Evolutionary conservation across 2,329 filamentous ascomycete species (phyloP), one percentile per base, ranked within the genome.

Genomic region (Dendryphion nanum): DNA sequence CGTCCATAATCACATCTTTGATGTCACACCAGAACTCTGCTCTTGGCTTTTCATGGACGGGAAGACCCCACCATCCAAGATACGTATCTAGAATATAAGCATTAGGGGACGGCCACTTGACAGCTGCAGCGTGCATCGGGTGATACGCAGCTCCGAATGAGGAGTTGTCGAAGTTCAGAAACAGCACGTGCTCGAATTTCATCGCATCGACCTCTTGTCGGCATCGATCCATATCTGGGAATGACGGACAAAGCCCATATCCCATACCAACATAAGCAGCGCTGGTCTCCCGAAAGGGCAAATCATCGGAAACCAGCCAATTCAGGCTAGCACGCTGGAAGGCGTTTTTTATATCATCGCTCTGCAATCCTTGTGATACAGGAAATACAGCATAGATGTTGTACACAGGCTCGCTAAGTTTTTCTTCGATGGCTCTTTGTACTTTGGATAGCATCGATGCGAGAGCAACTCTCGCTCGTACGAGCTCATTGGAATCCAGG

Each of bases 51-150:
- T 56, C 49, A 23, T 48, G 48, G 2, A 55, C 41, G 1, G 57
- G 55, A 16, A 59, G 40, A 10, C 48, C 44, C 48, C 48, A 59
- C 55, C 57, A 57, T 12, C 57, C 55, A 5, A 57, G 53, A 6
- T 43, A 33, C 6, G 45, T 30, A 8, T 48, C 39, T n/a, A 43
- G 32, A 5, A 29, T 29, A 18, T 44, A 41, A 6, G 33, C 42
- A 17, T 44, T 42, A 13, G 45, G 38, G 17, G 19, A 38, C 16
- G 45, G 36, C 10, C 23, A n/a, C 12, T 44, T 30, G 17, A 4
- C 4, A 28, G 33, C 38, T 15, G 33, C 44, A 17, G 35, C 40
- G 24, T 35, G 30, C 33, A 54, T 21, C 14, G 38, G 26, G 17
- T 55, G 47, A 14, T 51, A 45, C 4, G 47, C 47, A 14, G 45